A percentile compares a stretch with the other conserved stretches of the same genome.
phyloP scores from a whole-genome alignment of 192 early-diverging fungal genomes.

The Backusella australiensis region DNA sequence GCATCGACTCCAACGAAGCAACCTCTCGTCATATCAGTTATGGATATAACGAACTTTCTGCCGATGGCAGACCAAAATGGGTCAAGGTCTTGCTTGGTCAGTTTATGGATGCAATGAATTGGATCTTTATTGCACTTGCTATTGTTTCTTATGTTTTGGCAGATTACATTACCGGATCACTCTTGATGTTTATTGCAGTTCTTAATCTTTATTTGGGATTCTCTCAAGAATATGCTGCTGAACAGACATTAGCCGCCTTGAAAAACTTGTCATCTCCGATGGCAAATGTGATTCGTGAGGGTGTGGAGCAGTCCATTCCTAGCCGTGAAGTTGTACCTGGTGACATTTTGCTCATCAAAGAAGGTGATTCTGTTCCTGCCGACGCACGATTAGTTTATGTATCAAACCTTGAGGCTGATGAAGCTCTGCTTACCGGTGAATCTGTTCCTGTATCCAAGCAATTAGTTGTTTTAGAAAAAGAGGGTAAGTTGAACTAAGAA shows the following conservation, averaged over 20 bases:
- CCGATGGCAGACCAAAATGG: slow-evolving; percentile 56
- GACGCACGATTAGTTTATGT: slow-evolving; percentile 81
- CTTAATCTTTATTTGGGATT: slow-evolving; percentile 90
- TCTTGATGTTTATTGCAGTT: slow-evolving; percentile 77
- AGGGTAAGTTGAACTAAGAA: slow-evolving; percentile 1
- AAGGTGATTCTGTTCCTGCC: slow-evolving; percentile 90
- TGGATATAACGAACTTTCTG: slow-evolving; percentile 63
- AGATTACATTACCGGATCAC: slow-evolving; percentile 65
- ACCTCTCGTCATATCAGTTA: slow-evolving; percentile 36
- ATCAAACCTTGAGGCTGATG: slow-evolving; percentile 90
- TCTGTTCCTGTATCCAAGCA: slow-evolving; percentile 76
- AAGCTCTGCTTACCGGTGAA: slow-evolving; percentile 93
- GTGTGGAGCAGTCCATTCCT: slow-evolving; percentile 66
- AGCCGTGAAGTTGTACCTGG: slow-evolving; percentile 83
- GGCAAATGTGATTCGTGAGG: slow-evolving; percentile 85
- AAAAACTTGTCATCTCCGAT: slow-evolving; percentile 82
- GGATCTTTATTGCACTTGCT: slow-evolving; percentile 46
- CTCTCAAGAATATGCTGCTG: slow-evolving; percentile 94
- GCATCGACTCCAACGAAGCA: slow-evolving; percentile 42
- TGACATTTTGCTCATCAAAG: slow-evolving; percentile 87
- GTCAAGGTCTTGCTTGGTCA: slow-evolving; percentile 62
- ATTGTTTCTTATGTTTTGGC: slow-evolving; percentile 57
- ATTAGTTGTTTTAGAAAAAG: slow-evolving; percentile 12
- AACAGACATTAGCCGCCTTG: slow-evolving; percentile 89
- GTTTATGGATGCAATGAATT: slow-evolving; percentile 59